These are phyloP conservation scores for Kockiozyma suomiensis DNA, from an alignment of 805 yeast species.

Conservation along the genomic window DNA sequence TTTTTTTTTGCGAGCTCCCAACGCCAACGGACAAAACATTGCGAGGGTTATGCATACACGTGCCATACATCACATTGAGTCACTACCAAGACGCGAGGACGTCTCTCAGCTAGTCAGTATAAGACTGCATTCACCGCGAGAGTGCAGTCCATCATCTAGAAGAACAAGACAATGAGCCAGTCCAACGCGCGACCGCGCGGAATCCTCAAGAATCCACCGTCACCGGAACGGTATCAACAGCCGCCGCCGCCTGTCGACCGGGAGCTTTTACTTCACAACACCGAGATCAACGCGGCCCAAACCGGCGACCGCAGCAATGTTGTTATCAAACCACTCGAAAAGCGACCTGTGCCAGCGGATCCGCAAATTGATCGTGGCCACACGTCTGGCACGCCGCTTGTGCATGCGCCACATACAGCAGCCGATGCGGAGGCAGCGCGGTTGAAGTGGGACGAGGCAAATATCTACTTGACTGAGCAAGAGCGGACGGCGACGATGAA, in stretches of 20 bases:
- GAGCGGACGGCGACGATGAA: conserved; percentile 74
- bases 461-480: conserved; percentile 71
- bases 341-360: conserved; percentile 2
- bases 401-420: conserved; percentile 8
- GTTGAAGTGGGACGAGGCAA: conserved; percentile 77
- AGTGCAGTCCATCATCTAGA: no score
- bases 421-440: conserved; percentile 2
- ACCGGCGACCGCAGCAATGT: conserved; percentile 19
- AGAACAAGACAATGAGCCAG: neutral
- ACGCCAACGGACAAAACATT: no score
- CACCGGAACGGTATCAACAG: conserved; percentile 17
- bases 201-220: conserved; percentile 30
- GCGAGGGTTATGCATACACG: no score
- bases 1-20: no score
- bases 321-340: conserved; percentile 14
- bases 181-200: conserved; percentile 20
- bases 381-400: conserved; percentile 10
- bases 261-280: conserved; percentile 20
- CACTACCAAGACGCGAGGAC: no score
- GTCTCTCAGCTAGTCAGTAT: no score
- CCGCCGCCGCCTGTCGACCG: conserved; percentile 28
- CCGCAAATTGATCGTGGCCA: conserved; percentile 16
- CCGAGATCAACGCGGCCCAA: conserved; percentile 21
- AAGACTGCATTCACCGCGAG: no score
- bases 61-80: no score